These are phyloP conservation scores for Lophiotrema nucula DNA, from an alignment of 495 filamentous ascomycete genomes.

Conservation along the genomic window DNA sequence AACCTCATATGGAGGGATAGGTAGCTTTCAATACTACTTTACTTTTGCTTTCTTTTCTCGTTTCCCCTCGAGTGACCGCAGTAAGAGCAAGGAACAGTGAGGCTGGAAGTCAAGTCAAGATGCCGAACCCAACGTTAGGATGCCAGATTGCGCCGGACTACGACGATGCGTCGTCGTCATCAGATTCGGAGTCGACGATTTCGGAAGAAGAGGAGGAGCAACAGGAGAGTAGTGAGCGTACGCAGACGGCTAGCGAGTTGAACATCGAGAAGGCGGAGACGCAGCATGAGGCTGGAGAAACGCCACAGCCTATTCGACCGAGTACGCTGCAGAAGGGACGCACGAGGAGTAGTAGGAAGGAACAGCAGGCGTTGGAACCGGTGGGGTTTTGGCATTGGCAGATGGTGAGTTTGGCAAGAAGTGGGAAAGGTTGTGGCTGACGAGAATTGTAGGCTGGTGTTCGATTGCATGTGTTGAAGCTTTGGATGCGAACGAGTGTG, in stretches of 20 bases:
- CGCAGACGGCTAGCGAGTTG: not conserved
- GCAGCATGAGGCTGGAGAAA: not conserved
- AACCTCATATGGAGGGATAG: too few species aligned
- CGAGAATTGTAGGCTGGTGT: constrained; percentile 34
- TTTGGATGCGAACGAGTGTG: constrained; percentile 48
- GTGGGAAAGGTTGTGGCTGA: not conserved
- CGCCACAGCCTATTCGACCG: not conserved
- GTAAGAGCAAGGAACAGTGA: too few species aligned
- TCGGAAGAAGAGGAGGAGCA: constrained; percentile 1
- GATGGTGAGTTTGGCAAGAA: constrained; percentile 34
- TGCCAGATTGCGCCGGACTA: constrained; percentile 30
- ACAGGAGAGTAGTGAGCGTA: not conserved
- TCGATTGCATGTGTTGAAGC: constrained; percentile 46
- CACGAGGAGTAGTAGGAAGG: constrained; percentile 17
- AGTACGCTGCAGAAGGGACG: constrained; percentile 14
- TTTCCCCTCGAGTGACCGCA: too few species aligned
- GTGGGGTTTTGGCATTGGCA: constrained; percentile 54
- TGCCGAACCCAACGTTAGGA: constrained; percentile 12
- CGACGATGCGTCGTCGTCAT: not conserved
- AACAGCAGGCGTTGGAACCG: constrained; percentile 12
- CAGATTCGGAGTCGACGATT: constrained; percentile 5
- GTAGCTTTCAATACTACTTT: too few species aligned
- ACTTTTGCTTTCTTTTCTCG: too few species aligned
- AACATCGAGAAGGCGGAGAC: constrained; percentile 29
- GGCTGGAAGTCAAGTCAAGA: too few species aligned